Evolutionary conservation across 306 rosid genomes (phyloP), one percentile per base, ranked within the genome.

Genomic region (Castanospermum australe): DNA sequence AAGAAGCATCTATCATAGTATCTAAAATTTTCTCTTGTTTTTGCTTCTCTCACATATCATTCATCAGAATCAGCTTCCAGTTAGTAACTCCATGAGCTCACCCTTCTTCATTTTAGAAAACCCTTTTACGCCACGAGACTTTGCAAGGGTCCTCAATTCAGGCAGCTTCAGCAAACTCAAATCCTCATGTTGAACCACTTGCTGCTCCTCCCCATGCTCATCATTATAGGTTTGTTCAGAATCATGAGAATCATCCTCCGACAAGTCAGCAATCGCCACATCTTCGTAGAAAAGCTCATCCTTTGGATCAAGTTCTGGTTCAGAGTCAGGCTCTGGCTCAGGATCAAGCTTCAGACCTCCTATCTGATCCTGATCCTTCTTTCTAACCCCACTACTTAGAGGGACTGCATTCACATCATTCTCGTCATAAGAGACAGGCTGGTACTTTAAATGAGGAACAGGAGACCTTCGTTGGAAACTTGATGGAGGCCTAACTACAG

Each of bases 81-180:
- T 77, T 42, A 95, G 91, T 86, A 95, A 82, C 69, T 86, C 91
- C 79, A 87, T 20, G 21, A 95, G 96, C 59, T 90, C 96, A 8
- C 77, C 80, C 83, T 95, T 95, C 97, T 93, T 93, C 94, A 93
- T 81, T 82, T 91, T 95, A 20, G 99, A 93, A 84, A 81, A 90
- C 76, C 99, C 94, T 89, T 89, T 90, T 45, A 90, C 1, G 22
- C 98, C 97, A 4, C 88, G 94, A 66, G 98, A 82, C 76, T 95
- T 95, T 0, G 99, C 99, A 13, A 93, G 84, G 55, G 90, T 89
- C 87, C 94, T 87, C 73, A 95, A 89, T 70, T 95, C 98, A 14
- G 90, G 41, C 18, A 95, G 80, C 84, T 95, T 95, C 80, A 88
- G 70, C 11, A 86, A 84, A 78, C 82, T 88, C 84, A 91, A 88